Evolutionary conservation across 306 rosid genomes (phyloP), one percentile per base, ranked within the genome.

Genomic region (Mimosa bimucronata): DNA sequence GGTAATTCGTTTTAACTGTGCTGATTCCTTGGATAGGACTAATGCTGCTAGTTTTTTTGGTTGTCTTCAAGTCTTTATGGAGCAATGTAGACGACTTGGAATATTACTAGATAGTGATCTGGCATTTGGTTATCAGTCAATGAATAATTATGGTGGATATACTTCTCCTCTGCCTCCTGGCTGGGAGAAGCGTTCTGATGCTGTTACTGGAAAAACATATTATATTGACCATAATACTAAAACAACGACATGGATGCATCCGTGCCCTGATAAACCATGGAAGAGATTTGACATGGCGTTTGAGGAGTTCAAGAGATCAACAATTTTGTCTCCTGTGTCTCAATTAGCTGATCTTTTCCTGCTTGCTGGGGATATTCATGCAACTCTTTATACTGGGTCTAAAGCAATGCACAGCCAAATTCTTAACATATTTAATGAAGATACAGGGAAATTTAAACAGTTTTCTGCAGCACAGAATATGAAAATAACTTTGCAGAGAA

Each of bases 321-420:
- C 98, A 61, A 89, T 96, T 84, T 83, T 96, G 83, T 89, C 96
- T 73, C 99, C 98, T 37, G 90, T 96, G 77, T 90, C 94, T 80
- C 97, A 88, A 90, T 85, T 96, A 46, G 91, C 99, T 44, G 99
- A 96, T 82, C 83, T 96, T 80, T 96, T 96, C 84, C 91, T 96
- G 88, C 94, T 91, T 74, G 99, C 99, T 53, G 99, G 99, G 72
- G 99, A 96, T 86, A 91, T 91, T 88, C 99, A 93, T 71, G 98
- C 98, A 50, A 96, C 99, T 79, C 91, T 96, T 87, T 96, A 96
- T 84, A 93, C 99, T 18, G 99, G 99, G 71, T 96, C 99, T 18
- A 89, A 90, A 88, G 99, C 99, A 69, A 96, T 96, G 99, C 99
- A 96, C 81, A 96, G 99, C 86, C 99, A 96, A 84, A 96, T 96